phyloP scores from a whole-genome alignment of 176 grass and related monocot genomes.

The Miscanthus lutarioriparius region DNA sequence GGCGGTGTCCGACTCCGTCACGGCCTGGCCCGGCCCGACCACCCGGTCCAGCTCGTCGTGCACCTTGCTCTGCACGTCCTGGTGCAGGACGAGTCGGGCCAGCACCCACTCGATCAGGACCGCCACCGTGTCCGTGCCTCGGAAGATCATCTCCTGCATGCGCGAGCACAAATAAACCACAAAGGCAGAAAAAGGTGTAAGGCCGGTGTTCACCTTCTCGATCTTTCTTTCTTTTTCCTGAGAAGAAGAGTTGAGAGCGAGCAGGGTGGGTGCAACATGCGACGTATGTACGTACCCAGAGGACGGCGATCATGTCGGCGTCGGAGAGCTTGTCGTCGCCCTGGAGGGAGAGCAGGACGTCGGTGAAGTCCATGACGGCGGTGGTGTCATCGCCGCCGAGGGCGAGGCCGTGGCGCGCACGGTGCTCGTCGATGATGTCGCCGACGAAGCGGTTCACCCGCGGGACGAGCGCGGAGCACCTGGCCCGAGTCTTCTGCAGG shows the following conservation, averaged over 20 bases:
- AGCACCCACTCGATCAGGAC: conserved; percentile 82
- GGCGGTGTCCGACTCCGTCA: conserved; percentile 34
- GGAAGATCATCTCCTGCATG: conserved; percentile 87
- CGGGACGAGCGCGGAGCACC: conserved; percentile 58
- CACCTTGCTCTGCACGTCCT: conserved; percentile 59
- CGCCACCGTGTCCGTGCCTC: conserved; percentile 84
- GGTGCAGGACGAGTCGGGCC: conserved; percentile 55
- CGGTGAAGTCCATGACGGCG: conserved; percentile 54
- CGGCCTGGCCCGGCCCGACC: conserved; percentile 35
- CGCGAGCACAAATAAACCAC: too few relatives aligned
- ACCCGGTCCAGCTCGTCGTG: conserved; percentile 69
- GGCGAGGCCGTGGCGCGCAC: neutral
- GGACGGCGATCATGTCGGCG: conserved; percentile 69
- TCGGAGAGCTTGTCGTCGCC: conserved; percentile 65
- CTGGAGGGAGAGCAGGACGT: conserved; percentile 68
- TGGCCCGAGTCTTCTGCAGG: conserved; percentile 47
- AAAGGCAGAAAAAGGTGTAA: neutral
- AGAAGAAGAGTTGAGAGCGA: too few relatives aligned
- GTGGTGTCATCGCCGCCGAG: neutral
- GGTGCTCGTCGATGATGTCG: conserved; percentile 72
- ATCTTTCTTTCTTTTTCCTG: too few relatives aligned
- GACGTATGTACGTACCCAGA: conserved; percentile 51
- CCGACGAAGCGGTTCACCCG: conserved; percentile 60
- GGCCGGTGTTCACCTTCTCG: too few relatives aligned
- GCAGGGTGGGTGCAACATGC: neutral